Evolutionary conservation across 805 yeast genomes (phyloP).

Genomic region (Tetrapisispora nanseiensis): DNA sequence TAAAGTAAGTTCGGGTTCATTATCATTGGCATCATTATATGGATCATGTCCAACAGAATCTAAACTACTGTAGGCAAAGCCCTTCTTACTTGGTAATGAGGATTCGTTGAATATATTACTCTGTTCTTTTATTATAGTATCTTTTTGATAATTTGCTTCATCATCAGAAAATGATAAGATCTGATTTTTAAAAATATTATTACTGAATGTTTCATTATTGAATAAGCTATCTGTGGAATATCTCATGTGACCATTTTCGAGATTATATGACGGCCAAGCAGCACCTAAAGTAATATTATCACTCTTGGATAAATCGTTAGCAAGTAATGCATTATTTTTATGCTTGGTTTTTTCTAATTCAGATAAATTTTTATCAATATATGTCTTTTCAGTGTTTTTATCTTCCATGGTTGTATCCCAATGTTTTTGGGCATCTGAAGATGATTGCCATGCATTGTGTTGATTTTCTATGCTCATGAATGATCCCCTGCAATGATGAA

Average conservation of each 20-base stretch:
- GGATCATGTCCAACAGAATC: no score
- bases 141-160: not conserved
- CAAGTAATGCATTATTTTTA: not conserved
- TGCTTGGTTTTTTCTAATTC: no score
- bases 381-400: no score
- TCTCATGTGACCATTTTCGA: not conserved
- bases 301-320: not conserved
- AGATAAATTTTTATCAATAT: no score
- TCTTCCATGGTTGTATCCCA: not conserved
- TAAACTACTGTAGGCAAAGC: no score
- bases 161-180: not conserved
- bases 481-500: not conserved
- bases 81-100: not conserved
- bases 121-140: not conserved
- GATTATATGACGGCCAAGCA: not conserved
- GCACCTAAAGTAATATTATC: not conserved
- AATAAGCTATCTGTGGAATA: not conserved
- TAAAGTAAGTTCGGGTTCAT: not conserved
- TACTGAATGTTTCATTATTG: not conserved
- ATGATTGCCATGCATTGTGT: conserved; percentile 1
- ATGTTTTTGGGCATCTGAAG: not conserved
- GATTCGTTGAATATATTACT: not conserved
- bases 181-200: not conserved
- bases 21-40: no score
- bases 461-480: conserved; percentile 2